phyloP scores from a whole-genome alignment of 23 red algal genomes.

The Cyanidioschyzon merolae region DNA sequence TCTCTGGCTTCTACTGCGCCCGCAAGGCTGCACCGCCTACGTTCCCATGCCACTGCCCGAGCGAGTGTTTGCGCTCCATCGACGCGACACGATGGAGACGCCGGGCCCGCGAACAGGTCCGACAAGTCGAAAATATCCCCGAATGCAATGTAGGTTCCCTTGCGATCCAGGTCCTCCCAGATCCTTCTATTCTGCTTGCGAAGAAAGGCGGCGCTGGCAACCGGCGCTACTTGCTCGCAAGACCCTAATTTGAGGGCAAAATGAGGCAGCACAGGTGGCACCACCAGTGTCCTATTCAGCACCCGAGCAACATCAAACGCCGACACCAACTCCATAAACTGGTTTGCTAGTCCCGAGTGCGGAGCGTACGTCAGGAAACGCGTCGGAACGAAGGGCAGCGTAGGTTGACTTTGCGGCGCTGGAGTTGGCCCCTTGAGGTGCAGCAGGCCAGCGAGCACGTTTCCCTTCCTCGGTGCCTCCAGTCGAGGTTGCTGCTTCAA shows the following conservation, averaged over 20 bases:
- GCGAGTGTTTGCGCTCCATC: not conserved
- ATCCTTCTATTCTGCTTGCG: not conserved
- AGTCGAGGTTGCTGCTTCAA: too few relatives aligned
- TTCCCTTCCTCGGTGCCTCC: too few relatives aligned
- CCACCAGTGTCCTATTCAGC: slow-evolving; percentile 4
- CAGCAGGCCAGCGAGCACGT: too few relatives aligned
- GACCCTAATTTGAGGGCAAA: not conserved
- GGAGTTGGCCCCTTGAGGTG: too few relatives aligned
- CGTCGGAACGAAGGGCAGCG: not conserved
- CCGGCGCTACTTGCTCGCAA: not conserved
- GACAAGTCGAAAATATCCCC: not conserved
- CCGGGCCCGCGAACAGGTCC: not conserved
- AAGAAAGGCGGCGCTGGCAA: not conserved
- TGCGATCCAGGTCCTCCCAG: not conserved
- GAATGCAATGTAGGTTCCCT: not conserved
- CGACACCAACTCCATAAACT: slow-evolving; percentile 6
- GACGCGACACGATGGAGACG: not conserved
- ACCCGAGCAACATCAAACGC: slow-evolving; percentile 2
- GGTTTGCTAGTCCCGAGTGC: slow-evolving; percentile 1
- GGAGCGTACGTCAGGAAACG: not conserved
- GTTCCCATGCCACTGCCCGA: not conserved
- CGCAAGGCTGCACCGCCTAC: not conserved
- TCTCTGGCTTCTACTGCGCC: not conserved
- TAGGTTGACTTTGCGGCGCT: not conserved
- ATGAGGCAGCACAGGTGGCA: slow-evolving; percentile 5